Conservation (phyloP, 768 basidiomycete species). For the Agrocybe praecox region DNA sequence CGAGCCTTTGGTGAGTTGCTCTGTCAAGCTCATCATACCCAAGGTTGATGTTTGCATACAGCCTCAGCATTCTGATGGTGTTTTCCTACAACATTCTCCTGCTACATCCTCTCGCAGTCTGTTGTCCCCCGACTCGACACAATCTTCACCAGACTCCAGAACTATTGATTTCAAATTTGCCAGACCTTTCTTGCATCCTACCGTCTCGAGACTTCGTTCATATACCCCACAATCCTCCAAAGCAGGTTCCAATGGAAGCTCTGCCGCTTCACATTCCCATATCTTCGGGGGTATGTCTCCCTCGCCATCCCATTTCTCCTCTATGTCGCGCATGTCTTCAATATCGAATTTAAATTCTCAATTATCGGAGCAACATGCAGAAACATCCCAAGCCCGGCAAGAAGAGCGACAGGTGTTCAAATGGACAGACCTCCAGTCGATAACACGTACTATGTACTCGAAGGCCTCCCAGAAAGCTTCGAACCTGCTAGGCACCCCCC, state of each 20-base stretch:
- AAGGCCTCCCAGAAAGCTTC: constrained; percentile 60
- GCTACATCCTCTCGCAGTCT: constrained; percentile 38
- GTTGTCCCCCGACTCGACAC: constrained; percentile 38
- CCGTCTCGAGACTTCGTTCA: constrained; percentile 81
- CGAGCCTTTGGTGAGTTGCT: constrained; percentile 30
- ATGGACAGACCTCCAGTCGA: constrained; percentile 70
- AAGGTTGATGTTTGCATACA: constrained; percentile 7
- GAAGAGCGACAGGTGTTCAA: constrained; percentile 64
- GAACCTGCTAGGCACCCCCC: constrained; percentile 58
- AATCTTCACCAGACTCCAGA: constrained; percentile 36
- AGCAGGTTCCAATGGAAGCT: constrained; percentile 43
- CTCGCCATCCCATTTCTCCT: constrained; percentile 66
- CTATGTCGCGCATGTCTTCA: constrained; percentile 71
- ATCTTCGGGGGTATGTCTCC: constrained; percentile 48
- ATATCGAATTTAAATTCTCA: constrained; percentile 46
- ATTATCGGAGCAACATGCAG: constrained; percentile 23
- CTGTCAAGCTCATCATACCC: neutral
- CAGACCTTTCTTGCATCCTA: constrained; percentile 69
- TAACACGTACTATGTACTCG: constrained; percentile 60
- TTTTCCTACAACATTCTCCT: constrained; percentile 37
- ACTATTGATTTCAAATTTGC: constrained; percentile 39
- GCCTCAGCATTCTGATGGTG: constrained; percentile 32
- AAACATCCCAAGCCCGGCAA: constrained; percentile 16
- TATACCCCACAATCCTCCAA: constrained; percentile 51
- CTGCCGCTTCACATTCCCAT: constrained; percentile 45